phyloP scores from a whole-genome alignment of 2,329 filamentous ascomycete genomes.

The Tolypocladium tropicale region DNA sequence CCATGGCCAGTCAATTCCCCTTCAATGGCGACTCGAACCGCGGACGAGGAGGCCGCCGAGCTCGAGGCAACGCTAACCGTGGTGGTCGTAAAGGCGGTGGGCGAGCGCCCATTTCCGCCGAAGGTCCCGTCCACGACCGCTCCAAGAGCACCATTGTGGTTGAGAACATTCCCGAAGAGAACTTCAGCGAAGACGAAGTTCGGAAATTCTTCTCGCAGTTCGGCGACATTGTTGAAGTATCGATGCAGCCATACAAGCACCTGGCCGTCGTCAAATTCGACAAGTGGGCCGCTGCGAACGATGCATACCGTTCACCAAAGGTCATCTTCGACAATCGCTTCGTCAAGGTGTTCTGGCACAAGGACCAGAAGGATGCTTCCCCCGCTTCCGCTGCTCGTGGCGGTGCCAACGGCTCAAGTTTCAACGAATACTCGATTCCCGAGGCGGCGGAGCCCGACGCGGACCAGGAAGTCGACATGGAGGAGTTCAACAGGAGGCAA shows the following conservation, averaged over 20 bases:
- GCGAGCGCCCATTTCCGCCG: slow-evolving; percentile 52
- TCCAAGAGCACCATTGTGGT: slow-evolving; percentile 61
- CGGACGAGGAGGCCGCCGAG: slow-evolving; percentile 25
- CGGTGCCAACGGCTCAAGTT: slow-evolving; percentile 14
- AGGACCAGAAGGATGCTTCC: slow-evolving; percentile 33
- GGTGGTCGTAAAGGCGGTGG: slow-evolving; percentile 25
- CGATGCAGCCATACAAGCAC: slow-evolving; percentile 55
- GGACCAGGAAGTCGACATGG: slow-evolving; percentile 53
- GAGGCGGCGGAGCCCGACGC: slow-evolving; percentile 7
- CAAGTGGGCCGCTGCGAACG: slow-evolving; percentile 53
- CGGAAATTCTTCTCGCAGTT: slow-evolving; percentile 63
- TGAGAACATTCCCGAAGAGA: slow-evolving; percentile 66
- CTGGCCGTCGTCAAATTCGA: slow-evolving; percentile 62
- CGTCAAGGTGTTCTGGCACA: slow-evolving; percentile 75
- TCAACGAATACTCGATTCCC: slow-evolving; percentile 6
- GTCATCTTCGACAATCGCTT: slow-evolving; percentile 79
- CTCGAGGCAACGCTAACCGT: slow-evolving; percentile 14
- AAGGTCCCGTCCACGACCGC: slow-evolving; percentile 51
- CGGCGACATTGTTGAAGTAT: slow-evolving; percentile 53
- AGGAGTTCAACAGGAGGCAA: slow-evolving; percentile 59
- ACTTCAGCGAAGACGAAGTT: slow-evolving; percentile 55
- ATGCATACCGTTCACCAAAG: slow-evolving; percentile 67
- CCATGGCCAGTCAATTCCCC: slow-evolving; percentile 8
- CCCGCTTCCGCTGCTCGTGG: slow-evolving; percentile 14
- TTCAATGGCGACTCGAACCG: slow-evolving; percentile 15